phyloP scores from a whole-genome alignment of 257 asterid genomes.

The Gentiana straminea region DNA sequence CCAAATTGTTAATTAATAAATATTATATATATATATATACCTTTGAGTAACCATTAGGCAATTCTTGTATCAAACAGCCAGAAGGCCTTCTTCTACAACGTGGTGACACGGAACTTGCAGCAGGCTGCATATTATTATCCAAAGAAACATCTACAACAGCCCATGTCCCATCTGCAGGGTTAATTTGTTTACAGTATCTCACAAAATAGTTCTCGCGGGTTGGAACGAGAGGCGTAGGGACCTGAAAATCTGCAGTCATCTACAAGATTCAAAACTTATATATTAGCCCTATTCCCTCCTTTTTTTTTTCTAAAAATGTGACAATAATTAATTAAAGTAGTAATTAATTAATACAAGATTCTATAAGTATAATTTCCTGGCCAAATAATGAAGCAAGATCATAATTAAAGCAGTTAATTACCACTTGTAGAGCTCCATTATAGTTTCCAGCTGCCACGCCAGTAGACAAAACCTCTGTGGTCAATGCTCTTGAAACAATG shows the following conservation, averaged over 20 bases:
- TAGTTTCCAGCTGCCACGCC: constrained; percentile 74
- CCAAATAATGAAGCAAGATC: no score
- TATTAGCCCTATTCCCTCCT: no score
- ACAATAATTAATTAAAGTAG: background rate
- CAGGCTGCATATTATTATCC: constrained; percentile 14
- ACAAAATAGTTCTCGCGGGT: constrained; percentile 29
- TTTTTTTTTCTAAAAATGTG: background rate
- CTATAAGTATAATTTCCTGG: no score
- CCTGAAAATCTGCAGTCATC: constrained; percentile 35
- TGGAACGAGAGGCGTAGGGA: constrained; percentile 28
- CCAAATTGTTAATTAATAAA: background rate
- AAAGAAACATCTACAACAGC: constrained; percentile 33
- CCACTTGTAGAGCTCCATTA: constrained; percentile 62
- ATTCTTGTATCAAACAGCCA: constrained; percentile 30
- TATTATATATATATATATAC: background rate
- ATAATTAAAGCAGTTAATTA: background rate
- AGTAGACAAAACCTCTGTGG: constrained; percentile 79
- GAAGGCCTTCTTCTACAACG: constrained; percentile 32
- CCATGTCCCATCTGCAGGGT: constrained; percentile 22
- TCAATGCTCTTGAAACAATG: constrained; percentile 71
- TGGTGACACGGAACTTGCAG: constrained; percentile 15
- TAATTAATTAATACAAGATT: background rate
- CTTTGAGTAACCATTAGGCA: constrained; percentile 31
- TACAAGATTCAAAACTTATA: background rate
- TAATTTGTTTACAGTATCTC: constrained; percentile 28